Evolutionary conservation across 306 rosid species (phyloP), one percentile per base, ranked within the genome.

Genomic region (Cucumis cinereus): DNA sequence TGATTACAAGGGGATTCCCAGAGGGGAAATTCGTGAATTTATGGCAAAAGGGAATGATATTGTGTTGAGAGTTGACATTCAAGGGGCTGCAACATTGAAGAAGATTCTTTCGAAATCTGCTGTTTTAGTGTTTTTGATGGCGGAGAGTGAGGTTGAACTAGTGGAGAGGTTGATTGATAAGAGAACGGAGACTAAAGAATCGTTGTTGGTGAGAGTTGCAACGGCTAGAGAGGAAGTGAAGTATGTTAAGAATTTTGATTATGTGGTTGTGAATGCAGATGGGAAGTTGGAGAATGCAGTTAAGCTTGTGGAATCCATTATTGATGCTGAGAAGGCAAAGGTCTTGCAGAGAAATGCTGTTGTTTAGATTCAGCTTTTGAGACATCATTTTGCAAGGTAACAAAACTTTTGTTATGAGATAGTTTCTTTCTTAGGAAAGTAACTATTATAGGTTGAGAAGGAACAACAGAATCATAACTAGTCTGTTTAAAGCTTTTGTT

Each of bases 311-410:
- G 91, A 89, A 54, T 86, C 96, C 11, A 92, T 90, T 77, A 85
- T 94, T 74, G 88, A 87, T 52, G 96, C 98, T 0, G 99, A 94
- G 92, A 92, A 92, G 83, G 99, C 99, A 10, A 94, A 83, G 96
- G 98, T 94, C 59, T 66, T 81, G 78, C 98, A 83, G 70, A 82
- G 93, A 85, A 82, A 72, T 10, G 86, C 83, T 63, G 79, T 79
- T 45, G 40, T 92, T 8, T 94, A 84, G 76, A 81, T 73, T 53
- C 55, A 66, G 30, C 20, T 66, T 66, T 38, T 38, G 52, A 13
- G n/a, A 16, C 24, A 43, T 16, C 52, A 22, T 59, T 74, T 54
- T 60, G 59, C 30, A 19, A 60, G 70, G 79, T 76, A 60, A 17
- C 36, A 19, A 41, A 14, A 47, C 4, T 43, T 43, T 15, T 71